phyloP scores from a whole-genome alignment of 768 basidiomycete species.

The Trametopsis cervina region DNA sequence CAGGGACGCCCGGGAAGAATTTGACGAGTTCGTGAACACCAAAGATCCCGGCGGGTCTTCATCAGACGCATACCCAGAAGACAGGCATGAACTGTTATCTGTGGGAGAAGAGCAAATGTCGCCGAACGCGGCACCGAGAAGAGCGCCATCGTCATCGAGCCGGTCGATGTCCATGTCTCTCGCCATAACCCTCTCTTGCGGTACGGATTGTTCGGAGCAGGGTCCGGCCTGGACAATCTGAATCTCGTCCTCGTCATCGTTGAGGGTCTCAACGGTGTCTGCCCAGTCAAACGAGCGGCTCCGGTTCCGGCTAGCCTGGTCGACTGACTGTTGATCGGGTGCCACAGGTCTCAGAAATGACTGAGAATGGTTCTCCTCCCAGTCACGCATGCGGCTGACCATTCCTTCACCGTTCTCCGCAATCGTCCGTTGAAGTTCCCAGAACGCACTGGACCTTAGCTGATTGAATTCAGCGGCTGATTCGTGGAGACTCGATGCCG shows the following conservation, averaged over 20 bases:
- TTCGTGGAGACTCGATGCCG: neutral
- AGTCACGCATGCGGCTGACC: slow-evolving; percentile 67
- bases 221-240: slow-evolving; percentile 36
- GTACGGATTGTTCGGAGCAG: slow-evolving; percentile 30
- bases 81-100: slow-evolving; percentile 20
- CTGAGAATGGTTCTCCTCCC: slow-evolving; percentile 47
- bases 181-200: slow-evolving; percentile 22
- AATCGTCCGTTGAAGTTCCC: slow-evolving; percentile 57
- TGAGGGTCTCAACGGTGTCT: slow-evolving; percentile 15
- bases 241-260: slow-evolving; percentile 45
- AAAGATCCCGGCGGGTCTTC: slow-evolving; percentile 33
- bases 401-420: slow-evolving; percentile 61
- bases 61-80: slow-evolving; percentile 28
- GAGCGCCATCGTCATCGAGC: slow-evolving; percentile 14
- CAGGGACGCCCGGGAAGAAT: slow-evolving; percentile 35
- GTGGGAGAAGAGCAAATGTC: slow-evolving; percentile 28
- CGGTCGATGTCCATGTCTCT: slow-evolving; percentile 32
- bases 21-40: slow-evolving; percentile 29
- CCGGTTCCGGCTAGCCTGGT: neutral
- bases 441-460: slow-evolving; percentile 57
- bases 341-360: slow-evolving; percentile 4
- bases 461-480: slow-evolving; percentile 24
- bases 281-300: neutral
- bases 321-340: neutral
- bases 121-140: slow-evolving; percentile 9